A percentile compares a stretch with the other conserved stretches of the same genome.
These are phyloP conservation scores for Podaxis sp. DNA, from an alignment of 768 basidiomycete species.

Conservation along the genomic window DNA sequence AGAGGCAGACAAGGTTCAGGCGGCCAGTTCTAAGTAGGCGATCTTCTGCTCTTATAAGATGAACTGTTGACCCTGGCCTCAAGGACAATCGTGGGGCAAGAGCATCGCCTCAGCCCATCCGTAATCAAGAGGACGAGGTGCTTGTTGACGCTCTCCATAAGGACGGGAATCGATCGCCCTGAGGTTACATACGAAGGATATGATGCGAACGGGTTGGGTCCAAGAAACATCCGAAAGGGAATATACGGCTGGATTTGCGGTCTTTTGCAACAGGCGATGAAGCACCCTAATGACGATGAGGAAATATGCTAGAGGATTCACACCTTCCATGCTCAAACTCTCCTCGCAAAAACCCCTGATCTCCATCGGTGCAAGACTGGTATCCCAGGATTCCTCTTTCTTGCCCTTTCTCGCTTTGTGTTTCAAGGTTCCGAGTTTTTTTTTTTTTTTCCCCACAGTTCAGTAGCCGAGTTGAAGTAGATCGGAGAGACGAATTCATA, in stretches of 20 bases:
- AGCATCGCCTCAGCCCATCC: slow-evolving; percentile 35
- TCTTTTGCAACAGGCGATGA: slow-evolving; percentile 21
- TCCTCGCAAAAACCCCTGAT: slow-evolving; percentile 29
- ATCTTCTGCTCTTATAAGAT: slow-evolving; percentile 23
- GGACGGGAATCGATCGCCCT: slow-evolving; percentile 23
- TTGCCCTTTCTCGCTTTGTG: slow-evolving; percentile 35
- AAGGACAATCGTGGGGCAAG: slow-evolving; percentile 14
- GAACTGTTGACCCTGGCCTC: slow-evolving; percentile 20
- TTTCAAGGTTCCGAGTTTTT: slow-evolving; percentile 37
- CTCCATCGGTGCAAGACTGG: slow-evolving; percentile 32
- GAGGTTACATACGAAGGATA: slow-evolving; percentile 28
- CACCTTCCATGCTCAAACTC: slow-evolving; percentile 51
- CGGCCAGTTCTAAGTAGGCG: slow-evolving; percentile 18
- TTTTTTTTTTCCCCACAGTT: slow-evolving; percentile 26
- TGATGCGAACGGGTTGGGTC: slow-evolving; percentile 19
- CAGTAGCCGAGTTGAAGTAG: slow-evolving; percentile 29
- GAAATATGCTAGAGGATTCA: not conserved
- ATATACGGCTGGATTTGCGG: slow-evolving; percentile 20
- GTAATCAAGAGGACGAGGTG: slow-evolving; percentile 28
- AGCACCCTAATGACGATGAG: slow-evolving; percentile 18
- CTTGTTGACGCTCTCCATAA: slow-evolving; percentile 17
- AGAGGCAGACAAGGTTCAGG: slow-evolving; percentile 13
- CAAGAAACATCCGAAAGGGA: slow-evolving; percentile 23
- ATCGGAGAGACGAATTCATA: slow-evolving; percentile 52
- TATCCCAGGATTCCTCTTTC: slow-evolving; percentile 26